phyloP scores from a whole-genome alignment of 176 grass and related monocot species.

The Aegilops bicornis region DNA sequence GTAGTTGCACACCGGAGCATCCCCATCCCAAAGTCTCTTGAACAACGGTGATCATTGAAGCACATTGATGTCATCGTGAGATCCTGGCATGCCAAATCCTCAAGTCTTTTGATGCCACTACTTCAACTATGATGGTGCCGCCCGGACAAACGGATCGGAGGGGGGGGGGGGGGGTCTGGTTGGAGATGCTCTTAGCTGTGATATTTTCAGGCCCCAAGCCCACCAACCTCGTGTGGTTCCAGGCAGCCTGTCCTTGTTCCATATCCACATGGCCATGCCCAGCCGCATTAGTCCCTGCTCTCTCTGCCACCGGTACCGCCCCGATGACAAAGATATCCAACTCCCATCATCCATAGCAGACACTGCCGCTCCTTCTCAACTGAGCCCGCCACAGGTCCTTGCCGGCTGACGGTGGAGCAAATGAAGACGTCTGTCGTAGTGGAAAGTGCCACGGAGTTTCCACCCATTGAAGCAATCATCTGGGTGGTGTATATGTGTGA shows the following conservation, averaged over 20 bases:
- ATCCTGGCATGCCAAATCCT: too few relatives aligned
- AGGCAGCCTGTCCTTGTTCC: background rate
- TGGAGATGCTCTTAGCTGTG: too few relatives aligned
- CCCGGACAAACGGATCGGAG: too few relatives aligned
- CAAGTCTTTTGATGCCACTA: too few relatives aligned
- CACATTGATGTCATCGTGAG: too few relatives aligned
- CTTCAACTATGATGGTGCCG: too few relatives aligned
- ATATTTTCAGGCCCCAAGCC: too few relatives aligned
- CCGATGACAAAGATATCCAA: background rate
- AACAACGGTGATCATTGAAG: too few relatives aligned
- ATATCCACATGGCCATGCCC: background rate
- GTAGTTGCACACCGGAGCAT: too few relatives aligned
- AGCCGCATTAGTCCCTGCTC: background rate
- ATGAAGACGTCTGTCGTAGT: background rate
- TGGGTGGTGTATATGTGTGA: background rate
- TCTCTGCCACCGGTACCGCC: background rate
- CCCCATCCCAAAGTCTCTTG: too few relatives aligned
- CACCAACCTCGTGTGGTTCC: background rate
- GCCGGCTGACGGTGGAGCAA: background rate
- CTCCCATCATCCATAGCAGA: background rate
- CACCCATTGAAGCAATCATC: background rate
- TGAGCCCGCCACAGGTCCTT: background rate
- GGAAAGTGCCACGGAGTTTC: background rate
- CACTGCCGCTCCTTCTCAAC: background rate
- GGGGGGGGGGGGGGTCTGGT: too few relatives aligned